Conservation (phyloP, 2,329 filamentous ascomycete genomes). For the Diaporthe citriasiana region DNA sequence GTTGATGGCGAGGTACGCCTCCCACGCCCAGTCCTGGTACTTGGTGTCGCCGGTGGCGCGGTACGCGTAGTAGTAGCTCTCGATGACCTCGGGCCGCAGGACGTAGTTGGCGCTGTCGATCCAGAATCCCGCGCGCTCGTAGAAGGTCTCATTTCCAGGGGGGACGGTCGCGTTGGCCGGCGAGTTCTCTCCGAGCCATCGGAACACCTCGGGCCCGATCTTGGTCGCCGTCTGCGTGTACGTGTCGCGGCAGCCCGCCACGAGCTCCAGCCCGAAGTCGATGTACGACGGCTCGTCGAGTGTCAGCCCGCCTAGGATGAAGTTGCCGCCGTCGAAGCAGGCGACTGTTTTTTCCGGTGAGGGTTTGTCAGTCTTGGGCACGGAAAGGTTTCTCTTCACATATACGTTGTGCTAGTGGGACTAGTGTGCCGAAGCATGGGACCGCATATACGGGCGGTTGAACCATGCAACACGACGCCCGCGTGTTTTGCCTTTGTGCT, state of each 20-base stretch:
- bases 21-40: slow-evolving; percentile 90
- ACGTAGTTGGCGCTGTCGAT: slow-evolving; percentile 73
- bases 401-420: not conserved
- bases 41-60: slow-evolving; percentile 80
- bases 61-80: slow-evolving; percentile 90
- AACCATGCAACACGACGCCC: not conserved
- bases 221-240: slow-evolving; percentile 77
- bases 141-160: slow-evolving; percentile 69
- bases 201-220: slow-evolving; percentile 83
- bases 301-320: slow-evolving; percentile 83
- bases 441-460: slow-evolving; percentile 20
- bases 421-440: not conserved
- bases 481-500: slow-evolving; percentile 1
- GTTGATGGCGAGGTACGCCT: slow-evolving; percentile 79
- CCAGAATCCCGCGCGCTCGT: slow-evolving; percentile 78
- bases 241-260: slow-evolving; percentile 80
- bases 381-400: not conserved
- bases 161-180: slow-evolving; percentile 57
- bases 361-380: slow-evolving; percentile 46
- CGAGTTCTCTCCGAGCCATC: slow-evolving; percentile 66
- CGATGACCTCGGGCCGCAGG: slow-evolving; percentile 84
- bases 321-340: slow-evolving; percentile 88
- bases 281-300: slow-evolving; percentile 76
- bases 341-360: slow-evolving; percentile 68
- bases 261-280: slow-evolving; percentile 80